Base-by-base conservation (phyloP, 176 grass and related monocot genomes). In the Carex littledalei region DNA sequence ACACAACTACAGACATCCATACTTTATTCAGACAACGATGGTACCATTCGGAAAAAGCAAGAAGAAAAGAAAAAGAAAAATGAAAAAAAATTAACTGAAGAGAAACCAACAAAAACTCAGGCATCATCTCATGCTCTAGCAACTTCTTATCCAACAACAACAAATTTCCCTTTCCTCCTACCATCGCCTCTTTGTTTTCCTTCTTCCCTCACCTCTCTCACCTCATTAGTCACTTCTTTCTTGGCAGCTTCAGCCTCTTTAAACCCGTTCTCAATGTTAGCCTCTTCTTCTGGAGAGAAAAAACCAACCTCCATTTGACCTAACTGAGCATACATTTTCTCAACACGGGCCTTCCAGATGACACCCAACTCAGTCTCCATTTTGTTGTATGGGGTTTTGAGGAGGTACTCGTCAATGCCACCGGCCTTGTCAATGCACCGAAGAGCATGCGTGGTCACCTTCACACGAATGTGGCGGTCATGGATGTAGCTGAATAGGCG, bases 341-440 rank as follows among this genome's bases (percentile, higher is more conserved):
- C 96, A 50, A 99, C 85, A 77, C 86, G 93, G 80, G 87, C 88
- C 78, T 99, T 99, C 96, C 93, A 99, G 14, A 86, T 69, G 81
- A 99, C 79, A 14, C 91, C 88, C 77, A 94, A 85, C 87, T 95
- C 96, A 63, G 96, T 95, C 50, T 92, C 91, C 91, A 99, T 95
- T 89, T 95, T 92, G 56, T 84, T 80, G 72, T 95, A 92, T 84
- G 96, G 96, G 63, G 93, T 98, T 47, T 94, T 98, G 71, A 98
- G 85, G 71, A 98, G 88, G 87, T 98, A 99, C 76, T 98, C 96
- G 26, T 99, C 96, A 82, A 99, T 94, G 7, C 96, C 93, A 45
- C 96, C 96, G 75, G 96, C 96, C 87, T 99, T 99, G 80, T 95
- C 96, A 58, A 99, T 99, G 90, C 93, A 99, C 63, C 93, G 88